Evolutionary conservation across 2,329 filamentous ascomycete genomes (phyloP).

Genomic region (Ustulina deusta): DNA sequence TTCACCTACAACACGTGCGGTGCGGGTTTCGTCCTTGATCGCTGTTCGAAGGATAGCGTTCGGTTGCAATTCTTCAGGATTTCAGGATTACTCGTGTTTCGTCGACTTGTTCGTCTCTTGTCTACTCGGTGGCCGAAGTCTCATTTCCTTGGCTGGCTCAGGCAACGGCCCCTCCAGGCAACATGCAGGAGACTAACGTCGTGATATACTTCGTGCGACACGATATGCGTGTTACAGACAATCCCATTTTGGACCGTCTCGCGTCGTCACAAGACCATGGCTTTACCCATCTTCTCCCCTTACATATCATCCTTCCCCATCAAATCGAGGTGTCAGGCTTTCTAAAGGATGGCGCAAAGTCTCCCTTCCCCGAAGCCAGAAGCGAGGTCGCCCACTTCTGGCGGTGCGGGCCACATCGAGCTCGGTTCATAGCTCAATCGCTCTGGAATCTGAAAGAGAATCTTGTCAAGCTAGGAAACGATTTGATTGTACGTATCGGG

Average conservation of each 20-base stretch:
- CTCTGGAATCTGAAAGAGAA: conserved; percentile 78
- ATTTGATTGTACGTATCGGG: conserved; percentile 74
- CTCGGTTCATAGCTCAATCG: conserved; percentile 77
- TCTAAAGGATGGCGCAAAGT: conserved; percentile 64
- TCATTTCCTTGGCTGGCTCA: conserved; percentile 13
- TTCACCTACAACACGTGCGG: not conserved
- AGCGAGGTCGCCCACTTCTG: conserved; percentile 76
- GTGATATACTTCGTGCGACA: conserved; percentile 78
- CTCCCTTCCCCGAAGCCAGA: conserved; percentile 76
- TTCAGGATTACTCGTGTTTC: not conserved
- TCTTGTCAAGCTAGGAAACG: conserved; percentile 70
- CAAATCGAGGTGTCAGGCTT: conserved; percentile 83
- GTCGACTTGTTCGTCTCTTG: not conserved
- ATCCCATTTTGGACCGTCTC: conserved; percentile 75
- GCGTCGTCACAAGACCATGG: conserved; percentile 62
- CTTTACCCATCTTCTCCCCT: conserved; percentile 76
- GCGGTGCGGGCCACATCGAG: conserved; percentile 78
- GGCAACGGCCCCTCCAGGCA: conserved; percentile 18
- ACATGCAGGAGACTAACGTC: conserved; percentile 59
- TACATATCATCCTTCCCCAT: conserved; percentile 76
- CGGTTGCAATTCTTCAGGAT: not conserved
- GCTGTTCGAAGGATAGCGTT: not conserved
- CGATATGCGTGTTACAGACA: conserved; percentile 79
- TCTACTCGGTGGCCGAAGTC: conserved; percentile 12
- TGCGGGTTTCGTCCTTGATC: not conserved